Conservation (phyloP, 2,329 filamentous ascomycete species). For the Sarocladiaceae sp. region DNA sequence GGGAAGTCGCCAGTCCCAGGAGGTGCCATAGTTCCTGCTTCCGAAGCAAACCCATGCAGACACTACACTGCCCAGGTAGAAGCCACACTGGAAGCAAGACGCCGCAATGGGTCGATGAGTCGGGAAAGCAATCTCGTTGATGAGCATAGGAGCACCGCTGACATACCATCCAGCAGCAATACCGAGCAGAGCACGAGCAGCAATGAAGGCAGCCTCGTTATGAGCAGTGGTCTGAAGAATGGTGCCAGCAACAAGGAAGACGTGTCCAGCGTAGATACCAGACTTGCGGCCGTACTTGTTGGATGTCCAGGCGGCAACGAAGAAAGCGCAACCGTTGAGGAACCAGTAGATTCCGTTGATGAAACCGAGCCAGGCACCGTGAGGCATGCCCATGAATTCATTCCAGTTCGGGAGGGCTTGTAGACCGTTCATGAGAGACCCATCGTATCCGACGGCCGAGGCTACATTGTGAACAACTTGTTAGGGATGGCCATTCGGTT, state of each 20-base stretch:
- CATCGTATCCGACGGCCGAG: slow-evolving; percentile 12
- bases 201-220: slow-evolving; percentile 20
- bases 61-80: not conserved
- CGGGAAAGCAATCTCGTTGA: slow-evolving; percentile 27
- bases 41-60: not conserved
- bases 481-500: no score
- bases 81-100: slow-evolving; percentile 39
- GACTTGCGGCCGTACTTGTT: slow-evolving; percentile 33
- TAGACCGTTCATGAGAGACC: slow-evolving; percentile 37
- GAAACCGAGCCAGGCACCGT: slow-evolving; percentile 30
- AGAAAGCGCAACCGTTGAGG: slow-evolving; percentile 32
- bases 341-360: slow-evolving; percentile 32
- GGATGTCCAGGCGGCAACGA: slow-evolving; percentile 30
- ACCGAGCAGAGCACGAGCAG: slow-evolving; percentile 25
- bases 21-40: not conserved
- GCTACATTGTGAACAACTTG: no score
- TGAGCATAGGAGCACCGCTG: slow-evolving; percentile 21
- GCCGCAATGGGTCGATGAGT: slow-evolving; percentile 29
- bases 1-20: not conserved
- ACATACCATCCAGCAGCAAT: slow-evolving; percentile 14
- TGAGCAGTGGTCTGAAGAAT: slow-evolving; percentile 21
- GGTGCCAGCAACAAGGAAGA: slow-evolving; percentile 19
- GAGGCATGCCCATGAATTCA: slow-evolving; percentile 29
- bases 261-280: slow-evolving; percentile 28
- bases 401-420: slow-evolving; percentile 32